Base-by-base conservation (phyloP, 768 basidiomycete species). In the Tremella yokohamensis region DNA sequence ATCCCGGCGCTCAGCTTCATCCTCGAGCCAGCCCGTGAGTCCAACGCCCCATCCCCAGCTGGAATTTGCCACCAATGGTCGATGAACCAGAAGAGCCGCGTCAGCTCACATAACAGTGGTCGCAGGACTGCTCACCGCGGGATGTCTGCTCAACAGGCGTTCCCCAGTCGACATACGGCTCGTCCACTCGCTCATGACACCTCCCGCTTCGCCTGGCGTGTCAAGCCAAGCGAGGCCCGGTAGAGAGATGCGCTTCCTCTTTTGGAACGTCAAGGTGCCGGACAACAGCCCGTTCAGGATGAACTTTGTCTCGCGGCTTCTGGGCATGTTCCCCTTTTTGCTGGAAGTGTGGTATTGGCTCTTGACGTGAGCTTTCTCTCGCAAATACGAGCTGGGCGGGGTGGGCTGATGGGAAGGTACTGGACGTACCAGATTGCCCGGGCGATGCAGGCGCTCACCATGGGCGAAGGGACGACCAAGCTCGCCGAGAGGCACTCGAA, bases 271-370 rank as follows among this genome's bases (percentile, higher is more conserved):
- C 18, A 52, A 49, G 24, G 57, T 71, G 12, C 69, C 69, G 26
- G 61, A 65, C 18, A 71, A 63, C 37, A 58, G 40, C 25, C 54
- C 61, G 49, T 71, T 66, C 52, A 58, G 64, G 49, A 60, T 61
- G 63, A 62, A 59, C 22, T 34, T 71, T 3, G 57, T 48, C 9
- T 58, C 55, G 45, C 54, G 69, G 40, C 62, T 71, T 51, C 50
- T 71, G 56, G 65, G 55, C 1, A 64, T 66, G 57, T 71, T 71
- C 51, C 69, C 69, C 6, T 71, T 71, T 59, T 54, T 71, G 52
- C 37, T 71, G 62, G 69, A 71, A 24, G 67, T 71, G 12, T 71
- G 69, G 69, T 71, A 71, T 48, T 71, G 69, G 69, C 54, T 71
- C 20, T 54, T 71, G 26, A 71, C 69, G 69, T 71, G 55, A 45